Conservation (phyloP, 768 basidiomycete genomes). For the Hygrocybe punicea region DNA sequence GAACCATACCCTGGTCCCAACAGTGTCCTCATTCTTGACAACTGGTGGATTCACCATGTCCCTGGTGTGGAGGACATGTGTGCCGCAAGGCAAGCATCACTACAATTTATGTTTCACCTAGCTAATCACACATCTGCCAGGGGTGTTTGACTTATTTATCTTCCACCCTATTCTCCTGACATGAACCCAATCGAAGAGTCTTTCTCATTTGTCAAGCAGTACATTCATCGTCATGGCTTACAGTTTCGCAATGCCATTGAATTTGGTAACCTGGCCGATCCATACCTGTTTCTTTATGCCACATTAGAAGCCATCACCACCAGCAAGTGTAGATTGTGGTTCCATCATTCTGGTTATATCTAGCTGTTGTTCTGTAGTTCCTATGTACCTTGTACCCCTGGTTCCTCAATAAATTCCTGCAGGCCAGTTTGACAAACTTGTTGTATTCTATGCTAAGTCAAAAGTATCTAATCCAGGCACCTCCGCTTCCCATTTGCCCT, state of each 20-base stretch:
- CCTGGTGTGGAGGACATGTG: conserved; percentile 18
- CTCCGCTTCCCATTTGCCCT: not conserved
- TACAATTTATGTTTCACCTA: not conserved
- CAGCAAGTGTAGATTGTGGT: not conserved
- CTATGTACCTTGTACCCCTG: too few species aligned
- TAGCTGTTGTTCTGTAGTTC: not conserved
- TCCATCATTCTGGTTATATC: conserved; percentile 9
- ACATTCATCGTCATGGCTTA: conserved; percentile 25
- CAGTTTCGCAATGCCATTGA: conserved; percentile 6
- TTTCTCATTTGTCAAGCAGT: conserved; percentile 32
- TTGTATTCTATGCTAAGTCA: not conserved
- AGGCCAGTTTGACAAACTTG: not conserved
- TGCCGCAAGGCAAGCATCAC: not conserved
- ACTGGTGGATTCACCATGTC: conserved; percentile 31
- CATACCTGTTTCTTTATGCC: conserved; percentile 6
- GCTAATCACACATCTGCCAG: not conserved
- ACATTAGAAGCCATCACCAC: conserved; percentile 2
- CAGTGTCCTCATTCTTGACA: conserved; percentile 29
- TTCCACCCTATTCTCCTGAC: conserved; percentile 37
- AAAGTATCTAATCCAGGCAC: not conserved
- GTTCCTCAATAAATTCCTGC: not conserved
- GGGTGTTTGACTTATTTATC: conserved; percentile 26
- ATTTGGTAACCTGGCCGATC: conserved; percentile 1
- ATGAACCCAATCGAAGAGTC: conserved; percentile 36
- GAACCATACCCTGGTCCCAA: conserved; percentile 22